These are phyloP conservation scores for Bremia lactucae DNA, from an alignment of 352 stramenopile genomes.

Conservation along the genomic window DNA sequence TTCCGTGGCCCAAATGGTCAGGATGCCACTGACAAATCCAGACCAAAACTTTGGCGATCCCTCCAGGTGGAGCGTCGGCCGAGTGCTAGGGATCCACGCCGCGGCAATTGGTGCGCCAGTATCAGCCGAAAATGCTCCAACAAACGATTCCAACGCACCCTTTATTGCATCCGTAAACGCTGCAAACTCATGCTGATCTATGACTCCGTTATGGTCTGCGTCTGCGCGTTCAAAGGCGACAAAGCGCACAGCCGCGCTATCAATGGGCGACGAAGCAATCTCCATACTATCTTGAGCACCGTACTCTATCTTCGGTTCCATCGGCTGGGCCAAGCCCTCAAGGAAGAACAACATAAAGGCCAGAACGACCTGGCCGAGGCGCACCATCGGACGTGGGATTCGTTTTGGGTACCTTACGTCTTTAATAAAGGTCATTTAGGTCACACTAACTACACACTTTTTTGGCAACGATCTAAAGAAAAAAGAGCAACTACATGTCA, in stretches of 20 bases:
- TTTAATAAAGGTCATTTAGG: too few relatives aligned
- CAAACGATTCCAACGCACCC: conserved; percentile 39
- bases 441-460: too few relatives aligned
- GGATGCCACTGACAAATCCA: conserved; percentile 82
- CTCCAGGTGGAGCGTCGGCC: conserved; percentile 25
- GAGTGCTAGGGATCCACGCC: conserved; percentile 2
- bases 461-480: too few relatives aligned
- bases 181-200: conserved; percentile 57
- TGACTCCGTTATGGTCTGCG: conserved; percentile 54
- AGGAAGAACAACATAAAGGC: conserved; percentile 14
- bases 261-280: conserved; percentile 6
- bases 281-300: conserved; percentile 9
- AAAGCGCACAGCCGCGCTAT: conserved; percentile 2
- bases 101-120: conserved; percentile 4
- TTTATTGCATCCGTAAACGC: conserved; percentile 46
- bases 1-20: conserved; percentile 97
- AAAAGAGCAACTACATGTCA: too few relatives aligned
- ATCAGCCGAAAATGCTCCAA: conserved; percentile 17
- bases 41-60: conserved; percentile 74
- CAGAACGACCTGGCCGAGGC: conserved; percentile 14
- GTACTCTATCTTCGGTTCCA: conserved; percentile 2
- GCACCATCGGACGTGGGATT: too few relatives aligned
- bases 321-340: conserved; percentile 11
- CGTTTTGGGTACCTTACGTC: too few relatives aligned
- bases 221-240: conserved; percentile 57